Conservation (phyloP, 129 eudicot genomes). For the Centella asiatica region DNA sequence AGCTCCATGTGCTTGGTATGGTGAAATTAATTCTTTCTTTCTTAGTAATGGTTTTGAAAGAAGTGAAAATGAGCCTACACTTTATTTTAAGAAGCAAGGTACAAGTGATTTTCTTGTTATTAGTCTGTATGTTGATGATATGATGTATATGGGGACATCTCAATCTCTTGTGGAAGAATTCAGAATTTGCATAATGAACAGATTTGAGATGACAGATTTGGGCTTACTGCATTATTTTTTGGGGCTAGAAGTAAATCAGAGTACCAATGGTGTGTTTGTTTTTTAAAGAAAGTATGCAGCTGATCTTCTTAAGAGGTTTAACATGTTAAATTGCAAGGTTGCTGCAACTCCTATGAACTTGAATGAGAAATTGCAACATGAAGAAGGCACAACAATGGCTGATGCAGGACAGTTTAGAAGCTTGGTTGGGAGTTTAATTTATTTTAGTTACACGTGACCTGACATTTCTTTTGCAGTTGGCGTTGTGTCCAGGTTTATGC, state of each 20-base stretch:
- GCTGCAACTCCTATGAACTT: neutral
- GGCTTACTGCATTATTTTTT: neutral
- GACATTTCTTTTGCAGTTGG: neutral
- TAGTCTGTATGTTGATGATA: neutral
- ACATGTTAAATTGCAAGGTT: neutral
- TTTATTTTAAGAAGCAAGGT: neutral
- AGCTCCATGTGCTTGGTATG: neutral
- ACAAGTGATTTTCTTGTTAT: neutral
- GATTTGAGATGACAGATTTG: too few species aligned
- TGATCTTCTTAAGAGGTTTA: neutral
- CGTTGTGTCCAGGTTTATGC: slow-evolving; percentile 3
- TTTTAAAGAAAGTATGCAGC: neutral
- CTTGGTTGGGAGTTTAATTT: slow-evolving; percentile 4
- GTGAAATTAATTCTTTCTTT: neutral
- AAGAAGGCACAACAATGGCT: neutral
- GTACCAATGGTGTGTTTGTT: neutral
- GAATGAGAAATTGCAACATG: neutral
- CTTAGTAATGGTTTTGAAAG: neutral
- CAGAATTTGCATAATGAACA: too few species aligned
- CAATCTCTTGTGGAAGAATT: too few species aligned
- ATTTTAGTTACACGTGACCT: neutral
- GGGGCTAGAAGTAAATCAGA: neutral
- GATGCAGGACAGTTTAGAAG: slow-evolving; percentile 1
- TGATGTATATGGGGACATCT: too few species aligned
- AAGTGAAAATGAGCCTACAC: neutral